Evolutionary conservation across 257 asterid species (phyloP).

Genomic region (Euphrasia confusa): DNA sequence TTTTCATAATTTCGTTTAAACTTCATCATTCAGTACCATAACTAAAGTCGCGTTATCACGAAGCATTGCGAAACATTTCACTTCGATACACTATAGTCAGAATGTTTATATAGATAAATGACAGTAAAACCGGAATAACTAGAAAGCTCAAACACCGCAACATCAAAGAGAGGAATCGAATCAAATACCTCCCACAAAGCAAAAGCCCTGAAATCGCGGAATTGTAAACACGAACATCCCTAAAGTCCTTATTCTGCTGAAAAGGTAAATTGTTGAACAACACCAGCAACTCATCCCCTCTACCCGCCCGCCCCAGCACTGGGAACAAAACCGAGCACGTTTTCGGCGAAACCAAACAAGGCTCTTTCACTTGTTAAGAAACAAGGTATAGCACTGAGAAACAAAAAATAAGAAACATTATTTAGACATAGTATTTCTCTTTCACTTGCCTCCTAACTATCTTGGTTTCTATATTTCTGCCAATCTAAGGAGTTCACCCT

Average conservation of each 20-base stretch:
- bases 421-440: not conserved
- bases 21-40: slow-evolving; percentile 3
- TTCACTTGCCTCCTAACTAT: slow-evolving; percentile 8
- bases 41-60: not conserved
- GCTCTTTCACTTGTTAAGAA: too few species aligned
- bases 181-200: slow-evolving; percentile 55
- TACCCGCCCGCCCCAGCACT: slow-evolving; percentile 59
- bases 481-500: slow-evolving; percentile 16
- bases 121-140: not conserved
- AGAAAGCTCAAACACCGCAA: not conserved
- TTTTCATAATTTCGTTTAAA: slow-evolving; percentile 8
- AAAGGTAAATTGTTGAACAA: slow-evolving; percentile 68
- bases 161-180: not conserved
- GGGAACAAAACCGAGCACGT: slow-evolving; percentile 68
- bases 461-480: slow-evolving; percentile 1
- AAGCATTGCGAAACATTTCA: not conserved
- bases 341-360: slow-evolving; percentile 63
- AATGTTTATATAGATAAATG: slow-evolving; percentile 1
- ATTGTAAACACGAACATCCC: slow-evolving; percentile 73
- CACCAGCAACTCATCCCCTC: slow-evolving; percentile 58
- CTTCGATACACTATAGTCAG: not conserved
- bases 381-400: slow-evolving; percentile 9
- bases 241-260: slow-evolving; percentile 37
- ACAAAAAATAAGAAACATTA: not conserved
- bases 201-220: slow-evolving; percentile 79